Evolutionary conservation across 345 rosid species (phyloP).

Genomic region (Pelargonium nanum): DNA sequence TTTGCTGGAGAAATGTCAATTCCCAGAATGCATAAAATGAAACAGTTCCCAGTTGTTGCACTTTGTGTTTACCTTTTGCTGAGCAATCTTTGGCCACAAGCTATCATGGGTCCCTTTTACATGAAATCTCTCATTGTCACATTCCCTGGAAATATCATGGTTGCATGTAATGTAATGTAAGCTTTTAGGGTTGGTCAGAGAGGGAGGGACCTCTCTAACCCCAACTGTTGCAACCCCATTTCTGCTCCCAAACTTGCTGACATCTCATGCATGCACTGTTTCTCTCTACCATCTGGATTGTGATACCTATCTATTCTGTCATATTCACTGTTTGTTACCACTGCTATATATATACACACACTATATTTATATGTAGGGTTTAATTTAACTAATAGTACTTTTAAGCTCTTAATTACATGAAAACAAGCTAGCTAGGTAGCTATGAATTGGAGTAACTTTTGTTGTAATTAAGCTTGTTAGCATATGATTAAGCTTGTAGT

Average conservation of each 20-base stretch:
- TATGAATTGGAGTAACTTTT: too few relatives aligned
- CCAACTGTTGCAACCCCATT: slow-evolving; percentile 12
- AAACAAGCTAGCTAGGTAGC: too few relatives aligned
- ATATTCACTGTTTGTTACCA: slow-evolving; percentile 1
- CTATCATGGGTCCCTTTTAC: slow-evolving; percentile 19
- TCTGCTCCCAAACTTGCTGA: slow-evolving; percentile 6
- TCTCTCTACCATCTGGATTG: slow-evolving; percentile 14
- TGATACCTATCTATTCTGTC: slow-evolving; percentile 9
- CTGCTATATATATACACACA: slow-evolving; percentile 8
- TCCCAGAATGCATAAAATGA: neutral
- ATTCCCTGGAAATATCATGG: neutral
- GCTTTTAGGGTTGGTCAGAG: neutral
- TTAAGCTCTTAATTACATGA: too few relatives aligned
- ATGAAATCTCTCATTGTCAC: neutral
- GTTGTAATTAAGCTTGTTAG: too few relatives aligned
- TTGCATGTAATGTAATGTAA: neutral
- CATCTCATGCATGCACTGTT: slow-evolving; percentile 17
- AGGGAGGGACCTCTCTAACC: neutral
- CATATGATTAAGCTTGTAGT: too few relatives aligned
- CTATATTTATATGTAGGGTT: neutral
- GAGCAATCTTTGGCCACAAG: slow-evolving; percentile 13
- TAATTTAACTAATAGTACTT: neutral
- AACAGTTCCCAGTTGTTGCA: slow-evolving; percentile 10
- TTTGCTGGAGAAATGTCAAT: neutral
- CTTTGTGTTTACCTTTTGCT: slow-evolving; percentile 26